Percentiles rank a stretch among this genome's conserved stretches.
Evolutionary conservation across 805 yeast species (phyloP).

Genomic region (Lipomyces yamanashiensis): DNA sequence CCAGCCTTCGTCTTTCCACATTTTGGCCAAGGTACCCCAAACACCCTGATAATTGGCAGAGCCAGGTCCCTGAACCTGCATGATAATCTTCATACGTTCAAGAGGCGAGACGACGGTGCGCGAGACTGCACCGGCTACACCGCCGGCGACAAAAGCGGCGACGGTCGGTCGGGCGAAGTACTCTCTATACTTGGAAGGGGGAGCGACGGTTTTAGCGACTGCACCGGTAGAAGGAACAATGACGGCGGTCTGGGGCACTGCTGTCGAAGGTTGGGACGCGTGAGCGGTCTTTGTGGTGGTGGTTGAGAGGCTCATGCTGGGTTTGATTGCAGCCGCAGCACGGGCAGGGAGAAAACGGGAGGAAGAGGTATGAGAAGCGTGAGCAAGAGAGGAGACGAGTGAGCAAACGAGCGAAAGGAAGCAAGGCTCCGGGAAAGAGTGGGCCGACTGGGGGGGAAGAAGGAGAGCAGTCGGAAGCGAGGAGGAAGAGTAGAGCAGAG

Average conservation of each 20-base stretch:
- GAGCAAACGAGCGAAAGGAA: not conserved
- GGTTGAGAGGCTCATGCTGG: constrained; percentile 18
- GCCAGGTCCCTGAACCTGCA: constrained; percentile 81
- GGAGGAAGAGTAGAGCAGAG: not conserved
- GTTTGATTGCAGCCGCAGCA: not conserved
- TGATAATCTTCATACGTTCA: constrained; percentile 88
- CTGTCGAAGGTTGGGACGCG: not conserved
- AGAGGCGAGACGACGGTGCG: constrained; percentile 93
- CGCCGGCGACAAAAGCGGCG: constrained; percentile 90
- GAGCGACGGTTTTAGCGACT: not conserved
- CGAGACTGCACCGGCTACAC: constrained; percentile 93
- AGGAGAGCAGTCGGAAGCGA: not conserved
- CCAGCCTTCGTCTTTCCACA: constrained; percentile 91
- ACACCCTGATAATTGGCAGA: constrained; percentile 63
- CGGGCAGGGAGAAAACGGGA: not conserved
- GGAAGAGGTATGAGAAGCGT: not conserved
- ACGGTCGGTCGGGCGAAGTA: constrained; percentile 47
- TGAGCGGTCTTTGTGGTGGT: constrained; percentile 6
- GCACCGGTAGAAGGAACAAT: not conserved
- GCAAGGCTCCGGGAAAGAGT: not conserved
- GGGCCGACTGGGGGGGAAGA: not conserved
- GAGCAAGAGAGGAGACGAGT: not conserved
- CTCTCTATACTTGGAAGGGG: not conserved
- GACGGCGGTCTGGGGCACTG: not conserved
- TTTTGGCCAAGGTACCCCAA: constrained; percentile 70